Conservation (phyloP, 169 alveolate genomes). For the Theileria equi region DNA sequence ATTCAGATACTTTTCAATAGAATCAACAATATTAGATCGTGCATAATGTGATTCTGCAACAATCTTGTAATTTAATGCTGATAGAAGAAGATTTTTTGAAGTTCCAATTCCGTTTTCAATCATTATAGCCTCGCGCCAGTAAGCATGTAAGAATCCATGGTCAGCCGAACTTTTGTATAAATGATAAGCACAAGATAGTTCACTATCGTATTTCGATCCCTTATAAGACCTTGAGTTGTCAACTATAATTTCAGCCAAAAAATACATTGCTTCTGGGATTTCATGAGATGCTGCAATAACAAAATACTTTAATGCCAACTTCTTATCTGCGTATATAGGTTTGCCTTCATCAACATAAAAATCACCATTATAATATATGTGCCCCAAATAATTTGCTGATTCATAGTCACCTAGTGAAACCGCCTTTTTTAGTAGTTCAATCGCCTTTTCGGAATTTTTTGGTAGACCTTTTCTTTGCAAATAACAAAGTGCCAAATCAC, state of each 20-base stretch:
- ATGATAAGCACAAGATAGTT: neutral
- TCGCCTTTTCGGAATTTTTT: conserved; percentile 48
- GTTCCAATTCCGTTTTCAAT: conserved; percentile 47
- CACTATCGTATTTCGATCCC: neutral
- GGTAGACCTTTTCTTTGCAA: conserved; percentile 50
- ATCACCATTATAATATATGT: conserved; percentile 24
- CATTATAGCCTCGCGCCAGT: conserved; percentile 41
- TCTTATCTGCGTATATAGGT: conserved; percentile 9
- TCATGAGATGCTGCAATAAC: conserved; percentile 33
- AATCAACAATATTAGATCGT: neutral
- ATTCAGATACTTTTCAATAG: conserved; percentile 6
- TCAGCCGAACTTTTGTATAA: conserved; percentile 56
- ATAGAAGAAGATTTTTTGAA: conserved; percentile 1
- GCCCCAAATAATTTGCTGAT: conserved; percentile 56
- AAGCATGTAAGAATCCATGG: conserved; percentile 36
- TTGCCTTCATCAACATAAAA: conserved; percentile 32
- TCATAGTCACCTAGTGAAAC: conserved; percentile 50
- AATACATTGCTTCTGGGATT: conserved; percentile 56
- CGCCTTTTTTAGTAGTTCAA: conserved; percentile 39
- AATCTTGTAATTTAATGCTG: conserved; percentile 42
- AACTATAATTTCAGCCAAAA: conserved; percentile 45
- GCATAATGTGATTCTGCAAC: conserved; percentile 26
- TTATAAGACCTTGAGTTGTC: neutral
- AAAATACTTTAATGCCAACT: conserved; percentile 38
- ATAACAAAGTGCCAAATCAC: conserved; percentile 47